Evolutionary conservation across 441 rosid species (phyloP).

Genomic region (Croton setiger): DNA sequence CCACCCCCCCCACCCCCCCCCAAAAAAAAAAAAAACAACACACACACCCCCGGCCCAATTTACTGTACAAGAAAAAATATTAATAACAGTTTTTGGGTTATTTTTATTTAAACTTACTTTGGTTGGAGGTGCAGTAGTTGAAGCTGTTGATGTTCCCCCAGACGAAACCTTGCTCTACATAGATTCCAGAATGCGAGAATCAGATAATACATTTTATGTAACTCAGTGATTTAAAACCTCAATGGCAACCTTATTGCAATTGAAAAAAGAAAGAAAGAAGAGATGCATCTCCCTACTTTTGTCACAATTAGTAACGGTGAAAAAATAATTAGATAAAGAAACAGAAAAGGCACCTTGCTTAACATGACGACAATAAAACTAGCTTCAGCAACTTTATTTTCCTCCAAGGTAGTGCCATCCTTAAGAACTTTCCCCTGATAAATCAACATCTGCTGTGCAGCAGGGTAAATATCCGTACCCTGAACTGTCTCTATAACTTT

Average conservation of each 20-base stretch:
- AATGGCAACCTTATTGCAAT: neutral
- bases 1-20: too few relatives aligned
- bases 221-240: neutral
- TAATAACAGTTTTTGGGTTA: too few relatives aligned
- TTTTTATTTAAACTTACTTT: slow-evolving; percentile 45
- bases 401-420: slow-evolving; percentile 68
- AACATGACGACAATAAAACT: slow-evolving; percentile 81
- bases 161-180: slow-evolving; percentile 57
- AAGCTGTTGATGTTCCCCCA: slow-evolving; percentile 53
- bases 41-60: too few relatives aligned
- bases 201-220: neutral
- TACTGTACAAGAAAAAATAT: too few relatives aligned
- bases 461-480: slow-evolving; percentile 69
- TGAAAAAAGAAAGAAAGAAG: too few relatives aligned
- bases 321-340: too few relatives aligned
- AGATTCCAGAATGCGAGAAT: neutral
- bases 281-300: too few relatives aligned
- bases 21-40: too few relatives aligned
- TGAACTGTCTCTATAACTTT: slow-evolving; percentile 62
- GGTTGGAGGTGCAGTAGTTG: slow-evolving; percentile 45
- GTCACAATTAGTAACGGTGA: too few relatives aligned
- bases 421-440: slow-evolving; percentile 82
- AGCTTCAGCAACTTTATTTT: slow-evolving; percentile 66
- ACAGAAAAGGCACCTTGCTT: slow-evolving; percentile 43
- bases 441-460: slow-evolving; percentile 74